A percentile compares a stretch with the other conserved stretches of the same genome.
phyloP scores from a whole-genome alignment of 1,139 yeast species.

The Candida sojae region DNA sequence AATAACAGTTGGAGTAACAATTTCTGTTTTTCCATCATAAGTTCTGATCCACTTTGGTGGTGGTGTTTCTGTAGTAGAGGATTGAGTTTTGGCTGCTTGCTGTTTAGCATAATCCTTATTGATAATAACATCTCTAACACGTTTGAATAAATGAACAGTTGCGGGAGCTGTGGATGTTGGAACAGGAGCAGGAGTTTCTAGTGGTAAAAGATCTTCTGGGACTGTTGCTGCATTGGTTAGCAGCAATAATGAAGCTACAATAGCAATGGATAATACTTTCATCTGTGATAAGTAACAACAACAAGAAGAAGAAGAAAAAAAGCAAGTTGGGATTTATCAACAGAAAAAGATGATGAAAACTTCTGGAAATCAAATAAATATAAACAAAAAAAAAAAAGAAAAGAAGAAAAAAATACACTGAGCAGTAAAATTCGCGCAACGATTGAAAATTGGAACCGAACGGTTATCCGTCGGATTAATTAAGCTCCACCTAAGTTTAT shows the following conservation, averaged over 20 bases:
- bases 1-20: conserved; percentile 79
- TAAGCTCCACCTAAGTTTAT: neutral
- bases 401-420: neutral
- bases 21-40: conserved; percentile 52
- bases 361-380: neutral
- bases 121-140: conserved; percentile 39
- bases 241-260: conserved; percentile 9
- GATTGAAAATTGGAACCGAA: neutral
- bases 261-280: conserved; percentile 12
- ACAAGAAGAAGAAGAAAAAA: no score
- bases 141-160: conserved; percentile 23
- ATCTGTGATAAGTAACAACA: conserved; percentile 1
- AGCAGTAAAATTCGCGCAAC: neutral
- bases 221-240: conserved; percentile 12
- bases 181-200: conserved; percentile 13
- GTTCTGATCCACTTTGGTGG: conserved; percentile 79
- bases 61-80: conserved; percentile 13
- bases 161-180: conserved; percentile 6
- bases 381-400: neutral
- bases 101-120: conserved; percentile 42
- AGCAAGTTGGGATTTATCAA: neutral
- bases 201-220: conserved; percentile 12
- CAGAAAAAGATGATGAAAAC: neutral
- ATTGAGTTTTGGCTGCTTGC: conserved; percentile 18
- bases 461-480: neutral